Evolutionary conservation across 345 rosid genomes (phyloP).

Genomic region (Viola odorata): DNA sequence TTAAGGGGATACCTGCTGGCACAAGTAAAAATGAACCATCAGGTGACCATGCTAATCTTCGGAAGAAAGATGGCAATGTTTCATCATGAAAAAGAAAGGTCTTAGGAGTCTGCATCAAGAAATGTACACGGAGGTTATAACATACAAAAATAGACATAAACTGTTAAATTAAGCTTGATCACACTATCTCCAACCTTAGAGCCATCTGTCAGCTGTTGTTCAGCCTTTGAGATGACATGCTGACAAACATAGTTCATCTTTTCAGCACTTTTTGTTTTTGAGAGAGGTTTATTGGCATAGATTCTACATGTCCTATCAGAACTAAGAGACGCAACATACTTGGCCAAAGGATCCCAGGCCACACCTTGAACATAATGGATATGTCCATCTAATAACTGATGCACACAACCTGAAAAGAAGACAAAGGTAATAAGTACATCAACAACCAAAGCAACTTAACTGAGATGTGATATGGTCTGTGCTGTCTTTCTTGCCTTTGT

Average conservation of each 20-base stretch:
- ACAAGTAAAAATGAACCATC: slow-evolving; percentile 92
- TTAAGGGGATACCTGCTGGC: slow-evolving; percentile 62
- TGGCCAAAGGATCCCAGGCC: slow-evolving; percentile 89
- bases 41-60: slow-evolving; percentile 98
- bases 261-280: slow-evolving; percentile 58
- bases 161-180: neutral
- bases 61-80: slow-evolving; percentile 88
- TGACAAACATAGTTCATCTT: slow-evolving; percentile 68
- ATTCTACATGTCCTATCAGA: slow-evolving; percentile 95
- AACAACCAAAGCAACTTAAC: neutral
- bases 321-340: slow-evolving; percentile 81
- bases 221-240: slow-evolving; percentile 74
- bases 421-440: slow-evolving; percentile 11
- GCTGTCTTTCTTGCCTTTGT: slow-evolving; percentile 55
- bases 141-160: slow-evolving; percentile 6
- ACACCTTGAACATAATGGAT: slow-evolving; percentile 98
- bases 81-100: slow-evolving; percentile 89
- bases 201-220: slow-evolving; percentile 50
- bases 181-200: slow-evolving; percentile 45
- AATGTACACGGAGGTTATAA: slow-evolving; percentile 10
- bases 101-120: slow-evolving; percentile 45
- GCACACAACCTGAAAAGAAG: slow-evolving; percentile 63
- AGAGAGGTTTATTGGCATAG: slow-evolving; percentile 61
- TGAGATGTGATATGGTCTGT: neutral
- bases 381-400: slow-evolving; percentile 85